Evolutionary conservation across 2,329 filamentous ascomycete genomes (phyloP).

Genomic region (Laburnicola sp.): DNA sequence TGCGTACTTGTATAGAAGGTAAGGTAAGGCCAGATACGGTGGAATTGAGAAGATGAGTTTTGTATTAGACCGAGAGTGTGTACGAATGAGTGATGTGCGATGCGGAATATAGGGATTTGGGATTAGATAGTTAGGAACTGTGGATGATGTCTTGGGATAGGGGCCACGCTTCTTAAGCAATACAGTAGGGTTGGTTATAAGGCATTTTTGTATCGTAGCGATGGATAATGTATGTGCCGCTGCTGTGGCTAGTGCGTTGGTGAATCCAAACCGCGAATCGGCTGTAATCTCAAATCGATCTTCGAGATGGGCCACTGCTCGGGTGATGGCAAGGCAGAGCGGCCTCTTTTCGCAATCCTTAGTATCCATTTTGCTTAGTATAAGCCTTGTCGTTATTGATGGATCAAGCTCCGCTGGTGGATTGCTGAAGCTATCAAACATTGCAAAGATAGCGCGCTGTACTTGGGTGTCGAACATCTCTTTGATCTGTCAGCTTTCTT

Average conservation of each 20-base stretch:
- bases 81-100: too few species aligned
- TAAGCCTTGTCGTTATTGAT: background rate
- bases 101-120: too few species aligned
- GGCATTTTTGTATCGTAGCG: background rate
- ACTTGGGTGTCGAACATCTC: background rate
- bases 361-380: background rate
- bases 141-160: too few species aligned
- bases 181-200: background rate
- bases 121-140: too few species aligned
- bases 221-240: background rate
- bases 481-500: background rate
- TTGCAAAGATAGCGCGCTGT: background rate
- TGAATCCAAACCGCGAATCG: background rate
- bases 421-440: background rate
- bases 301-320: conserved; percentile 1
- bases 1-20: too few species aligned
- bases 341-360: background rate
- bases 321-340: conserved; percentile 1
- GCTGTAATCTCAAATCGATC: background rate
- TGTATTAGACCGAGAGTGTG: too few species aligned
- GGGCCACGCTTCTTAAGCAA: background rate
- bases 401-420: background rate
- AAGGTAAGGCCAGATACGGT: too few species aligned
- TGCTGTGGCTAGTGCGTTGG: background rate
- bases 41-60: too few species aligned